These are phyloP conservation scores for Aureobasidium sp. DNA, from an alignment of 2,329 filamentous ascomycete genomes.

Conservation along the genomic window DNA sequence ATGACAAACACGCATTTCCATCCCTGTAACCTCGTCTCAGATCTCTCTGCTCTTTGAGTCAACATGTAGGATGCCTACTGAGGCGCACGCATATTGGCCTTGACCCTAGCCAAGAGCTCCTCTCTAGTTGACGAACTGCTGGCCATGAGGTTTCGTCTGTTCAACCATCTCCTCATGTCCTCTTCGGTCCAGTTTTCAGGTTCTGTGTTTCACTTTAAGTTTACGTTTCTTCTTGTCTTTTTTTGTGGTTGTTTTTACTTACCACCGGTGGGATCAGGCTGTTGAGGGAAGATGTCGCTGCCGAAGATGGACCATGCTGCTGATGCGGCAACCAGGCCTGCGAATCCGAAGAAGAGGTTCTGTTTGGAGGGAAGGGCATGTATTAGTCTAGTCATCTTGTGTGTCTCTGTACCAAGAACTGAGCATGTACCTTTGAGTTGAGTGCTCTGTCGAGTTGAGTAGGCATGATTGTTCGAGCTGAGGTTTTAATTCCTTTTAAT, in stretches of 20 bases:
- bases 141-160: conserved; percentile 57
- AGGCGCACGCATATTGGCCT: conserved; percentile 56
- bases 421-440: conserved; percentile 33
- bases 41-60: neutral
- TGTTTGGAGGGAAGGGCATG: conserved; percentile 7
- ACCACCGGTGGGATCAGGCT: conserved; percentile 70
- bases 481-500: neutral
- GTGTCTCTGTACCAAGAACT: too few relatives aligned
- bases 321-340: conserved; percentile 72
- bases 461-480: conserved; percentile 31
- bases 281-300: conserved; percentile 70
- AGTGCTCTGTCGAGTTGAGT: conserved; percentile 44
- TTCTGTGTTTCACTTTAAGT: conserved; percentile 35
- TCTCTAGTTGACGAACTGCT: conserved; percentile 52
- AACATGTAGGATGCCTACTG: neutral
- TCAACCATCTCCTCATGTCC: conserved; percentile 75
- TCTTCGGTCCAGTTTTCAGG: conserved; percentile 68
- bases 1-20: neutral
- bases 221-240: neutral
- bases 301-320: conserved; percentile 83
- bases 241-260: conserved; percentile 25
- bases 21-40: neutral
- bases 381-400: neutral
- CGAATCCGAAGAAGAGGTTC: conserved; percentile 57
- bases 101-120: conserved; percentile 61